Evolutionary conservation across 2,329 filamentous ascomycete species (phyloP).

Genomic region (Penicillium aurantiogriseum): DNA sequence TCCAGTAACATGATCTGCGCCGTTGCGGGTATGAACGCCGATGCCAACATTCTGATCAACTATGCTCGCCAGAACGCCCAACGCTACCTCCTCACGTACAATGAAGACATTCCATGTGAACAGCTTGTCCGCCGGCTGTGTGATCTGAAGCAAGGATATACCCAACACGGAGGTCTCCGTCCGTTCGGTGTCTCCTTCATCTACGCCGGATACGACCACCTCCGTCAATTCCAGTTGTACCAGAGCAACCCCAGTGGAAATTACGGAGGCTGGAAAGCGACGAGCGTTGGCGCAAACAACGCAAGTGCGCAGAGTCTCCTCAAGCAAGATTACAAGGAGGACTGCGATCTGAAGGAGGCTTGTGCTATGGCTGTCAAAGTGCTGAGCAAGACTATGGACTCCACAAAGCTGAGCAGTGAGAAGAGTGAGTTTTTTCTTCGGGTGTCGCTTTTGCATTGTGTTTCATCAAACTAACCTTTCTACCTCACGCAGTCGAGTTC

Average conservation of each 20-base stretch:
- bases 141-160: constrained; percentile 98
- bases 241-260: constrained; percentile 98
- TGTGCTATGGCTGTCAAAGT: constrained; percentile 98
- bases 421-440: constrained; percentile 69
- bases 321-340: constrained; percentile 99
- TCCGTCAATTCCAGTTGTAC: constrained; percentile 97
- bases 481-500: constrained; percentile 72
- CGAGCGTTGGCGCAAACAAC: constrained; percentile 96
- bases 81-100: constrained; percentile 97
- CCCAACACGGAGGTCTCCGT: constrained; percentile 95
- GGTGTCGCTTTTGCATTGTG: neutral
- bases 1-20: constrained; percentile 98
- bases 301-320: constrained; percentile 93
- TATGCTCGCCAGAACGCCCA: constrained; percentile 96
- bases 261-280: constrained; percentile 99
- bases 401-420: constrained; percentile 96
- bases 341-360: constrained; percentile 92
- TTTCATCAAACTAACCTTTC: constrained; percentile 17
- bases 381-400: constrained; percentile 99
- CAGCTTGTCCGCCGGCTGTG: constrained; percentile 95
- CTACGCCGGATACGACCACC: constrained; percentile 96
- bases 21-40: constrained; percentile 97
- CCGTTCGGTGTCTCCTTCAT: constrained; percentile 99
- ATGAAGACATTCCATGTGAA: constrained; percentile 99
- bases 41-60: constrained; percentile 99